Evolutionary conservation across 495 filamentous ascomycete species (phyloP).

Genomic region (Talaromyces wortmannii): DNA sequence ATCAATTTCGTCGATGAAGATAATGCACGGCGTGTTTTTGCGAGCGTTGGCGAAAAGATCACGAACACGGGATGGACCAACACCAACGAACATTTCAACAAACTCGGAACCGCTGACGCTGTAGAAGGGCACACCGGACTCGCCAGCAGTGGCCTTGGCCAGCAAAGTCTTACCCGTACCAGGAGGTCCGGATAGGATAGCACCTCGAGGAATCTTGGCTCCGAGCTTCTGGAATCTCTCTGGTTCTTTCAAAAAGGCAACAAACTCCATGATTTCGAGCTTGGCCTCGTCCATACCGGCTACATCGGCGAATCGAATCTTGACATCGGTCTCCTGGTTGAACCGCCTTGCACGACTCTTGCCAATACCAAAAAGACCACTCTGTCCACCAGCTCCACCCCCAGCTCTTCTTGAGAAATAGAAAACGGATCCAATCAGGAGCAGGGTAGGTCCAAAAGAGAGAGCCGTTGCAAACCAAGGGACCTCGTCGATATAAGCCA

Average conservation of each 20-base stretch:
- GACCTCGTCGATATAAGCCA: conserved; percentile 75
- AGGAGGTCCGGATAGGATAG: conserved; percentile 91
- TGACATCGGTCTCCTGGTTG: conserved; percentile 93
- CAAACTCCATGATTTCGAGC: conserved; percentile 98
- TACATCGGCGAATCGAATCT: conserved; percentile 94
- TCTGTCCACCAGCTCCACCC: conserved; percentile 56
- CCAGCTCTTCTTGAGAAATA: conserved; percentile 64
- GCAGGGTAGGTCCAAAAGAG: conserved; percentile 78
- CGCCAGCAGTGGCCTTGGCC: conserved; percentile 94
- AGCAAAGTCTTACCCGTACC: conserved; percentile 97
- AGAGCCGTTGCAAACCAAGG: conserved; percentile 55
- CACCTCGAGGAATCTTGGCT: conserved; percentile 94
- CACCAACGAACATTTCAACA: conserved; percentile 99
- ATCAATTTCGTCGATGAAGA: conserved; percentile 99
- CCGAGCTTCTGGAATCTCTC: conserved; percentile 86
- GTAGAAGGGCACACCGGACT: conserved; percentile 97
- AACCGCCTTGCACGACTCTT: conserved; percentile 94
- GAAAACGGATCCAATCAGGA: conserved; percentile 75
- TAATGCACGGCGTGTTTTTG: conserved; percentile 95
- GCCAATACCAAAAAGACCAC: conserved; percentile 88
- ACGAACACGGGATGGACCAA: conserved; percentile 89
- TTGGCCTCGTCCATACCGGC: conserved; percentile 99
- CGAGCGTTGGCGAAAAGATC: conserved; percentile 92
- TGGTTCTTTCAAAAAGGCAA: conserved; percentile 88
- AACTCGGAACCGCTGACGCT: conserved; percentile 98